Evolutionary conservation across 2,329 filamentous ascomycete species (phyloP).

Genomic region (Aspergillus pseudonomiae): DNA sequence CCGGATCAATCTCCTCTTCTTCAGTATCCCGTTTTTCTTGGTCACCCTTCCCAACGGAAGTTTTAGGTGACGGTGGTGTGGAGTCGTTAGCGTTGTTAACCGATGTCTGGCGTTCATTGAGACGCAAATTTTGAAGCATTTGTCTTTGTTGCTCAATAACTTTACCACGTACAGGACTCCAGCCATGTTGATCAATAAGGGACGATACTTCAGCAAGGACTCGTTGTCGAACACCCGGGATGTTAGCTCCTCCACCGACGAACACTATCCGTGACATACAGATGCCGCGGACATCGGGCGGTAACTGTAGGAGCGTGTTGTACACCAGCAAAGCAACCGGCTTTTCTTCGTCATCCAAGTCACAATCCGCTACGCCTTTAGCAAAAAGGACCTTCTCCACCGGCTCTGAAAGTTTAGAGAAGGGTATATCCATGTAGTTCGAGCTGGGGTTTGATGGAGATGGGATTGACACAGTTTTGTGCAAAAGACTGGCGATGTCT

Average conservation of each 20-base stretch:
- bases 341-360: constrained; percentile 84
- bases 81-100: constrained; percentile 14
- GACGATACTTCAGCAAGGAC: constrained; percentile 73
- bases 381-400: constrained; percentile 77
- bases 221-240: constrained; percentile 77
- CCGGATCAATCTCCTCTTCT: constrained; percentile 52
- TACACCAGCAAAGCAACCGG: constrained; percentile 78
- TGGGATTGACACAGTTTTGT: constrained; percentile 50
- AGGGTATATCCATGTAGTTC: constrained; percentile 62
- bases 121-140: constrained; percentile 45
- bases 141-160: constrained; percentile 56
- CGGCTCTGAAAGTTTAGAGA: constrained; percentile 71
- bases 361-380: constrained; percentile 52
- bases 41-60: constrained; percentile 21
- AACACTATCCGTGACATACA: constrained; percentile 92
- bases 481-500: constrained; percentile 9
- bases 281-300: constrained; percentile 77
- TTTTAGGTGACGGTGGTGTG: constrained; percentile 18
- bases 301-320: constrained; percentile 71
- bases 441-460: constrained; percentile 45
- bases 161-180: constrained; percentile 75
- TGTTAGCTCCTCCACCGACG: constrained; percentile 75
- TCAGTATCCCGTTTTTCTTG: constrained; percentile 19
- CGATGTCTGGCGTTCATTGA: constrained; percentile 27
- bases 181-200: constrained; percentile 70